These are phyloP conservation scores for Rhizopus arrhizus DNA, from an alignment of 371 early-diverging fungal genomes.

Conservation along the genomic window DNA sequence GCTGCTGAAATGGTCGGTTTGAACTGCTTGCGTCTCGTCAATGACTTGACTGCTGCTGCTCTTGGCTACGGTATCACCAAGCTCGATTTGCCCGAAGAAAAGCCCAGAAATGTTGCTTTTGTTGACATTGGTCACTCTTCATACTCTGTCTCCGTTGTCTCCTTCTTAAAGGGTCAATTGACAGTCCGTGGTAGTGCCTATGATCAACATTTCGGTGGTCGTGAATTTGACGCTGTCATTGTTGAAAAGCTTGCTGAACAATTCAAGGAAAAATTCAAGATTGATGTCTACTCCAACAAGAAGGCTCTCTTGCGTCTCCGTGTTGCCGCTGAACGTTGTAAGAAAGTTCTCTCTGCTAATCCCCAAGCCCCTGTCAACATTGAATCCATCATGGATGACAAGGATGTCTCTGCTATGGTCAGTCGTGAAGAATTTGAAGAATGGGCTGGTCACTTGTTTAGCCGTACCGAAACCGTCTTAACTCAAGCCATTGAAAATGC, in stretches of 20 bases:
- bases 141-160: slow-evolving; percentile 87
- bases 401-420: slow-evolving; percentile 85
- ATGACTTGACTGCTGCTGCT: slow-evolving; percentile 93
- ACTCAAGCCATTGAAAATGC: slow-evolving; percentile 80
- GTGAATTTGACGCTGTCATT: slow-evolving; percentile 91
- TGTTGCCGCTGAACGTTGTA: slow-evolving; percentile 91
- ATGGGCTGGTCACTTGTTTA: slow-evolving; percentile 74
- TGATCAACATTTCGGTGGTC: slow-evolving; percentile 93
- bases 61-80: slow-evolving; percentile 98
- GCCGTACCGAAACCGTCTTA: slow-evolving; percentile 75
- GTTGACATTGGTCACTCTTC: slow-evolving; percentile 95
- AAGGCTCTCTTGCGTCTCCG: slow-evolving; percentile 93
- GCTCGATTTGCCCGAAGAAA: slow-evolving; percentile 93
- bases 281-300: slow-evolving; percentile 86
- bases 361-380: slow-evolving; percentile 88
- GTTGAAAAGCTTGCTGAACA: slow-evolving; percentile 82
- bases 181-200: slow-evolving; percentile 88
- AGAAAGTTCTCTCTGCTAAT: slow-evolving; percentile 96
- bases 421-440: slow-evolving; percentile 85
- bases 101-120: slow-evolving; percentile 90
- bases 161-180: slow-evolving; percentile 94
- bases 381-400: slow-evolving; percentile 94
- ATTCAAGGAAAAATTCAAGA: slow-evolving; percentile 93
- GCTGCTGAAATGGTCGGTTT: slow-evolving; percentile 93
- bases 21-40: slow-evolving; percentile 89